phyloP scores from a whole-genome alignment of 2,329 filamentous ascomycete genomes.

The Penicillium sp. region DNA sequence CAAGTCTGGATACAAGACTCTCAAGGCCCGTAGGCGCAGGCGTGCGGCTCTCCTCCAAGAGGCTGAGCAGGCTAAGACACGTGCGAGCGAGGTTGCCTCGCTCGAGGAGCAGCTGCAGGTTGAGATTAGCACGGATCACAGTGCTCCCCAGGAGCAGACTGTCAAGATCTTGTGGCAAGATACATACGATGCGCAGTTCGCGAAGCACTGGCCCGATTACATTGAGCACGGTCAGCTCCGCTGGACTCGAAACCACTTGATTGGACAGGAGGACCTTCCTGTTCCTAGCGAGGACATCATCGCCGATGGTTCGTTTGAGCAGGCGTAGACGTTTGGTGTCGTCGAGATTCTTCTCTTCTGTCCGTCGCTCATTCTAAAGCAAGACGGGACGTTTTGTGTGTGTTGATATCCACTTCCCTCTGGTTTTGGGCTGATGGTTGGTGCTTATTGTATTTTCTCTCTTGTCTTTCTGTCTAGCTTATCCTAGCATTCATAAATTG shows the following conservation, averaged over 20 bases:
- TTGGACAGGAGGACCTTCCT: conserved; percentile 29
- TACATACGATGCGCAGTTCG: conserved; percentile 44
- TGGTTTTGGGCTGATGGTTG: conserved; percentile 13
- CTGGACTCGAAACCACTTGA: conserved; percentile 36
- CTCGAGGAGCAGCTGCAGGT: conserved; percentile 24
- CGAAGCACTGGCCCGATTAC: conserved; percentile 43
- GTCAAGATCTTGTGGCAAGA: conserved; percentile 49
- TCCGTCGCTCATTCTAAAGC: background rate
- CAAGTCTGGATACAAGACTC: conserved; percentile 34
- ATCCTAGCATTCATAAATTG: conserved; percentile 26
- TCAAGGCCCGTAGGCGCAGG: conserved; percentile 31
- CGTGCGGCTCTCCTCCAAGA: conserved; percentile 30
- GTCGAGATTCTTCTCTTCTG: background rate
- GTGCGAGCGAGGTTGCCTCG: conserved; percentile 26
- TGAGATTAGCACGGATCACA: conserved; percentile 31
- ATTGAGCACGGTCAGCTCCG: conserved; percentile 46
- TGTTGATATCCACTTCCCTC: conserved; percentile 17
- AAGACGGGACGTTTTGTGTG: conserved; percentile 10
- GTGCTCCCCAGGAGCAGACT: conserved; percentile 29
- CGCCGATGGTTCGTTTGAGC: conserved; percentile 13
- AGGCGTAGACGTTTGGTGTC: conserved; percentile 3
- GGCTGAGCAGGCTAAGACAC: conserved; percentile 18
- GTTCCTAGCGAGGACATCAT: conserved; percentile 21
- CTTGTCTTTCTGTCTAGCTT: conserved; percentile 12
- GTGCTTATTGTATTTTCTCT: conserved; percentile 17